A percentile compares a stretch with the other conserved stretches of the same genome.
phyloP scores from a whole-genome alignment of 1,139 yeast genomes.

The Candida sp. region DNA sequence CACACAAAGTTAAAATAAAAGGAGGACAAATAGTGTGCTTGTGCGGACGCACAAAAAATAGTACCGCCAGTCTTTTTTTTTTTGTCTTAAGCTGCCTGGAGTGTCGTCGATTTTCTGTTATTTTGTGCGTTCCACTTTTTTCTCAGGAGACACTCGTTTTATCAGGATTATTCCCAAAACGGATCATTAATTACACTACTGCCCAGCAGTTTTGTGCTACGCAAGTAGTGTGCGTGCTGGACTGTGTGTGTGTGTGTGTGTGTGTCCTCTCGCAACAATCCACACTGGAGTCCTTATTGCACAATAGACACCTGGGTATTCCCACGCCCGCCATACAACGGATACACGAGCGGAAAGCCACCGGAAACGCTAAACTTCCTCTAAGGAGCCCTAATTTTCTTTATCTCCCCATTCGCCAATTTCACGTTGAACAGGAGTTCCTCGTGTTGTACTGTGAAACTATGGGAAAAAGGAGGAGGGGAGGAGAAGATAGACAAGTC shows the following conservation, averaged over 20 bases:
- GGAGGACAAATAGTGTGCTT: neutral
- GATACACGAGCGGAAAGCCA: no score
- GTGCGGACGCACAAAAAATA: neutral
- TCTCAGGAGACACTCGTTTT: slow-evolving; percentile 2
- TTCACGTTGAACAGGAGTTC: neutral
- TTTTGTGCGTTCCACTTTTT: slow-evolving; percentile 1
- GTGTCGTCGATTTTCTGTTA: neutral
- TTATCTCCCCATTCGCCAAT: neutral
- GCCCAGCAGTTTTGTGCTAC: neutral
- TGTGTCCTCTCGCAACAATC: neutral
- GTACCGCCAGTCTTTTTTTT: neutral
- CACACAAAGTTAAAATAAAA: neutral
- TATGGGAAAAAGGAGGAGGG: neutral
- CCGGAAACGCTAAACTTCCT: no score
- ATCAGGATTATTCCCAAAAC: slow-evolving; percentile 10
- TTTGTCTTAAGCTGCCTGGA: neutral
- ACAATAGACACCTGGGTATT: neutral
- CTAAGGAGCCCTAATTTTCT: no score
- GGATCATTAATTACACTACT: slow-evolving; percentile 4
- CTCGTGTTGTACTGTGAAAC: neutral
- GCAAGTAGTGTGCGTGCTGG: neutral
- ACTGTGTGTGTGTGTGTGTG: neutral
- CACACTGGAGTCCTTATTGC: neutral
- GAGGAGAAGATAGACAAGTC: neutral
- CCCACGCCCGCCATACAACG: neutral